Evolutionary conservation across 768 basidiomycete species (phyloP), one percentile per base, ranked within the genome.

Genomic region (Mycena floridula): DNA sequence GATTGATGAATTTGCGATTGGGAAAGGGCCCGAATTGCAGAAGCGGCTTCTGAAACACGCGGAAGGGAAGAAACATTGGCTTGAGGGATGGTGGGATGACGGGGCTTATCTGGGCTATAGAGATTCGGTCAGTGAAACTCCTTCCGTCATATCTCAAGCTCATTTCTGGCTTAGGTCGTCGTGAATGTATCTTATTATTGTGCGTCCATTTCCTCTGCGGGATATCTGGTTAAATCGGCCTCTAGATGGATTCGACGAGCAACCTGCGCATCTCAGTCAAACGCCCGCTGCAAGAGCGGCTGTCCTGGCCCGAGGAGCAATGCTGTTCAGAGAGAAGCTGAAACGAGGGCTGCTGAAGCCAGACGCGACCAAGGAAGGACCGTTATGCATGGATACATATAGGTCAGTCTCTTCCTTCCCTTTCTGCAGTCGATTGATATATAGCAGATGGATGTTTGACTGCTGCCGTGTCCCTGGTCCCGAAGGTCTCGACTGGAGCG

Each of bases 131-230:
- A 20, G 8, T 43, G 24, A 15, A 1, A 24, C 16, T 18, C 40
- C 15, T 44, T 21, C 41, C 41, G 16, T 3, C 38, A 2, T 46
- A 8, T 42, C 3, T 42, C 32, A 20, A 21, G 36, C 47, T 49
- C 37, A 51, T 37, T 28, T n/a, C n/a, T n/a, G n/a, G n/a, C n/a
- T 25, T 48, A 73, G 82, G 83, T 92, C 44, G 82, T 94, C 1
- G 73, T 94, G 30, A 90, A 94, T 53, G 90, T 94, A 9, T 93
- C 89, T n/a, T 95, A 96, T 64, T 96, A 89, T 54, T 96, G 93
- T 85, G 60, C 43, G 76, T 50, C 20, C 7, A 24, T 23, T 16
- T 5, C 15, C 39, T 45, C 45, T 37, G 18, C 38, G 46, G 27
- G 42, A 13, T 35, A 35, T 18, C 32, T 35, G 53, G 32, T 21